These are phyloP conservation scores for Papiliotrema fonsecae DNA, from an alignment of 1,284 basidiomycete genomes.

Conservation along the genomic window DNA sequence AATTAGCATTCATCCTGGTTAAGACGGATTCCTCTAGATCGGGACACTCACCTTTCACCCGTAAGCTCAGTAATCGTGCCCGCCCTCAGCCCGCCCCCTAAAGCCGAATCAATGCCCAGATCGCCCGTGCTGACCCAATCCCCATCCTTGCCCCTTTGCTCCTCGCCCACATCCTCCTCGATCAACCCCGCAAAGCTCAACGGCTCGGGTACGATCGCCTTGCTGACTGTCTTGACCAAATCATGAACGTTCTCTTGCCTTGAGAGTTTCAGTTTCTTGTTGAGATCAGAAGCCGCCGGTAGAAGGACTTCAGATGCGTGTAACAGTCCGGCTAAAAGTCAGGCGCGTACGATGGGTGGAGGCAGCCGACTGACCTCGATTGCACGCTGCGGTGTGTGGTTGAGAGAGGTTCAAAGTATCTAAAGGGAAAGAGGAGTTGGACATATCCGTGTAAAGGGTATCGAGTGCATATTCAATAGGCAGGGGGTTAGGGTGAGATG, in stretches of 20 bases:
- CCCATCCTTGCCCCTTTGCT: conserved; percentile 1
- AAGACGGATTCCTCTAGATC: neutral
- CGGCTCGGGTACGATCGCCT: conserved; percentile 23
- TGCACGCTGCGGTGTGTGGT: too few species aligned
- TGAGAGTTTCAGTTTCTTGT: conserved; percentile 26
- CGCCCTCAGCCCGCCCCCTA: conserved; percentile 70
- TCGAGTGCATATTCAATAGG: too few species aligned
- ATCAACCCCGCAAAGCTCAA: neutral
- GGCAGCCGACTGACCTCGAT: too few species aligned
- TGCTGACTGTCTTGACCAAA: conserved; percentile 19
- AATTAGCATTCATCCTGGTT: too few species aligned
- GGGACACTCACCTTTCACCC: conserved; percentile 68
- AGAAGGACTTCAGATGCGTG: conserved; percentile 43
- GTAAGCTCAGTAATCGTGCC: conserved; percentile 77
- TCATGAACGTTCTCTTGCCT: neutral
- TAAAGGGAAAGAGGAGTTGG: too few species aligned
- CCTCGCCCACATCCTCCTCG: conserved; percentile 2
- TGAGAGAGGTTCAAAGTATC: too few species aligned
- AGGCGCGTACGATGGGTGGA: too few species aligned
- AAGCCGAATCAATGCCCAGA: conserved; percentile 56
- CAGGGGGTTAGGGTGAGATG: too few species aligned
- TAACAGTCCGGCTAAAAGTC: conserved; percentile 27
- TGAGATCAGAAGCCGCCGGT: conserved; percentile 28
- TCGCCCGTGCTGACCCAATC: conserved; percentile 61
- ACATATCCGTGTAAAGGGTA: too few species aligned